Conservation (phyloP, 805 yeast genomes). For the Cyberlindnera bimundalis region DNA sequence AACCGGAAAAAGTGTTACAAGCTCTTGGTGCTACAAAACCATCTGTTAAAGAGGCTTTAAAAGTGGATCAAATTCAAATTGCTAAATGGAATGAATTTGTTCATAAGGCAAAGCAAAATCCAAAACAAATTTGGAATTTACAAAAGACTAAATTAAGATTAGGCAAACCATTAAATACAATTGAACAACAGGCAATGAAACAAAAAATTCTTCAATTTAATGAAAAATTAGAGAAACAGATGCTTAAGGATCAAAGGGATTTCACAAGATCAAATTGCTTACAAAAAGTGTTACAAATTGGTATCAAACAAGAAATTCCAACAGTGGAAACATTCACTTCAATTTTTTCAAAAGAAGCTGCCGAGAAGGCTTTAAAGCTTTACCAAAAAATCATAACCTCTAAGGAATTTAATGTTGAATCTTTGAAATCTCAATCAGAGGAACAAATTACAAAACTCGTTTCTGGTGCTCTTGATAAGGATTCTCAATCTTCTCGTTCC, state of each 20-base stretch:
- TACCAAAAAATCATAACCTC: constrained; percentile 18
- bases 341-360: constrained; percentile 17
- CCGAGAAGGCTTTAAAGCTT: constrained; percentile 25
- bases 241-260: constrained; percentile 23
- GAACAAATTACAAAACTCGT: constrained; percentile 12
- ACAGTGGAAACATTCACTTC: constrained; percentile 12
- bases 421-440: constrained; percentile 14
- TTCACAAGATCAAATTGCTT: constrained; percentile 23
- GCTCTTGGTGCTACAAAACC: constrained; percentile 90
- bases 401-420: constrained; percentile 15
- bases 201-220: constrained; percentile 18
- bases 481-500: constrained; percentile 20
- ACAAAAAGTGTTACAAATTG: constrained; percentile 15
- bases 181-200: constrained; percentile 20
- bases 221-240: constrained; percentile 17
- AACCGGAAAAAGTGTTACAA: constrained; percentile 77
- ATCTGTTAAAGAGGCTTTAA: constrained; percentile 59
- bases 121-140: constrained; percentile 36
- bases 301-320: constrained; percentile 17
- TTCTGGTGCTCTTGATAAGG: constrained; percentile 14
- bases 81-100: constrained; percentile 75
- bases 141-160: constrained; percentile 36
- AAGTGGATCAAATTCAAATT: constrained; percentile 69
- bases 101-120: constrained; percentile 47
- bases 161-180: constrained; percentile 22